A percentile compares a stretch with the other conserved stretches of the same genome.
phyloP scores from a whole-genome alignment of 306 rosid species.

The Fragaria iinumae region DNA sequence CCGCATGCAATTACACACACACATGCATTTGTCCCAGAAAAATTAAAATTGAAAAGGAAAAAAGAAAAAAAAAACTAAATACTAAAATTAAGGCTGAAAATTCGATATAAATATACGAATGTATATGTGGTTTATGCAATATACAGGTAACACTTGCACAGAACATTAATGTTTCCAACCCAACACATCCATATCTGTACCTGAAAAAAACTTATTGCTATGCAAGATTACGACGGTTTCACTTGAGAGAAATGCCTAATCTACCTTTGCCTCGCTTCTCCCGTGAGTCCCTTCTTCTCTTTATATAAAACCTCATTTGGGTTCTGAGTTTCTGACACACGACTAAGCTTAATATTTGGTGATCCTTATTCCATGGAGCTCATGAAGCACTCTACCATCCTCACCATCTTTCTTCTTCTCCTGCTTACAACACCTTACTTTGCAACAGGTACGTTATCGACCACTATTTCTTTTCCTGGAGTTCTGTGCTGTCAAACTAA shows the following conservation, averaged over 20 bases:
- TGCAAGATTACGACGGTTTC: slow-evolving; percentile 49
- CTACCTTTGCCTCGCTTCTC: slow-evolving; percentile 24
- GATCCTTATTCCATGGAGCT: slow-evolving; percentile 46
- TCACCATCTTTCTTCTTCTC: slow-evolving; percentile 42
- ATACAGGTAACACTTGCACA: slow-evolving; percentile 12
- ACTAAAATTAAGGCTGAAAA: background rate
- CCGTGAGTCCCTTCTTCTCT: slow-evolving; percentile 19
- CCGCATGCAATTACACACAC: slow-evolving; percentile 51
- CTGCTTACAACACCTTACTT: slow-evolving; percentile 41
- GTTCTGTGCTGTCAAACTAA: too few species aligned
- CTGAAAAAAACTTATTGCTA: slow-evolving; percentile 45
- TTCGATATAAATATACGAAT: background rate
- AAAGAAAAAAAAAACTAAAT: too few species aligned
- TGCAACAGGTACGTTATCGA: slow-evolving; percentile 36
- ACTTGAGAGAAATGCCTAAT: slow-evolving; percentile 20
- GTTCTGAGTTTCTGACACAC: slow-evolving; percentile 6
- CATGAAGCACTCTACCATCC: slow-evolving; percentile 34
- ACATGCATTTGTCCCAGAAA: slow-evolving; percentile 55
- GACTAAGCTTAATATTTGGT: background rate
- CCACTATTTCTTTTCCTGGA: background rate
- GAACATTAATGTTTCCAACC: slow-evolving; percentile 53
- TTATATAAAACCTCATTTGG: slow-evolving; percentile 21
- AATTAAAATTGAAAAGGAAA: background rate
- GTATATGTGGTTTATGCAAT: slow-evolving; percentile 1
- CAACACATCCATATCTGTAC: slow-evolving; percentile 45